Percentiles rank a stretch among this genome's conserved stretches.
phyloP scores from a whole-genome alignment of 306 rosid species.

The Mimosa bimucronata region DNA sequence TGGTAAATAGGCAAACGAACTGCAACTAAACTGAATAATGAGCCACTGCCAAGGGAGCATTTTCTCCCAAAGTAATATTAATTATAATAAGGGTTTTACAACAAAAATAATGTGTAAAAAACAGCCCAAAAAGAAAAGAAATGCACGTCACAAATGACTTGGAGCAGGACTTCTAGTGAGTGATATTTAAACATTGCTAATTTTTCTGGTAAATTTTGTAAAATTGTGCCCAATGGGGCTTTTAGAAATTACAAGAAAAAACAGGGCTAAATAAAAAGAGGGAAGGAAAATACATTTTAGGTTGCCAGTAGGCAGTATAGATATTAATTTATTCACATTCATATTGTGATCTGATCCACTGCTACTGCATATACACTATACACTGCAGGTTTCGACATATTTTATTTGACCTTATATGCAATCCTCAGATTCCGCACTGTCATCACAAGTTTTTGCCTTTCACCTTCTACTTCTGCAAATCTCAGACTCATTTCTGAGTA shows the following conservation, averaged over 20 bases:
- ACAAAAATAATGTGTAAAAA: conserved; percentile 35
- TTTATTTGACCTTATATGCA: conserved; percentile 53
- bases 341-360: conserved; percentile 43
- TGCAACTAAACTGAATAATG: neutral
- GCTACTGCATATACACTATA: conserved; percentile 44
- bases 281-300: conserved; percentile 27
- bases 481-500: conserved; percentile 96
- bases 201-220: conserved; percentile 27
- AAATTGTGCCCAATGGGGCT: conserved; percentile 42
- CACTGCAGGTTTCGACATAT: conserved; percentile 42
- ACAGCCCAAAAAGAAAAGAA: conserved; percentile 6
- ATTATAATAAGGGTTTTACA: conserved; percentile 21
- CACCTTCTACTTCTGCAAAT: conserved; percentile 98
- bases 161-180: conserved; percentile 19
- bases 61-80: neutral
- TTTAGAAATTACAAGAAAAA: conserved; percentile 33
- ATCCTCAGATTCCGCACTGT: conserved; percentile 75
- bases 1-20: neutral
- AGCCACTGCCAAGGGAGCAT: neutral
- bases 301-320: conserved; percentile 44
- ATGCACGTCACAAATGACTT: conserved; percentile 21
- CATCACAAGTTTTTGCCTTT: conserved; percentile 96
- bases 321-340: conserved; percentile 60
- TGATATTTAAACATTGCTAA: conserved; percentile 32
- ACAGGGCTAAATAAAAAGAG: neutral